Evolutionary conservation across 805 yeast species (phyloP).

Genomic region (Lachancea quebecensis): DNA sequence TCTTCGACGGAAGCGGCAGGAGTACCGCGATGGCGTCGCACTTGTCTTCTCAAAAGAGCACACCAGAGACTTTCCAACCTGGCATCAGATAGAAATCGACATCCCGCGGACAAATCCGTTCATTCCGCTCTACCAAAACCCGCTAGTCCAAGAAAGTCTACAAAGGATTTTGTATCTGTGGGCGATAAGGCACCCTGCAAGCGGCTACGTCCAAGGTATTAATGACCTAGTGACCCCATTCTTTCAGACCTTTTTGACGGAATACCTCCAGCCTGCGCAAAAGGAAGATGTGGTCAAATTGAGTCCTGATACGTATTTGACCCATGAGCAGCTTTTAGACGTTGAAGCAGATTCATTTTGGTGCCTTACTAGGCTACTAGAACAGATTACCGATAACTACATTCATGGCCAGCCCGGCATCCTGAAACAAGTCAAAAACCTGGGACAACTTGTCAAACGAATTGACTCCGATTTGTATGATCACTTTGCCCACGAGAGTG

Average conservation of each 20-base stretch:
- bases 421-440: constrained; percentile 76
- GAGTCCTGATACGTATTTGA: constrained; percentile 53
- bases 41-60: constrained; percentile 49
- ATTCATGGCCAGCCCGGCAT: constrained; percentile 99
- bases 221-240: constrained; percentile 92
- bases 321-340: constrained; percentile 51
- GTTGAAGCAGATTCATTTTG: constrained; percentile 96
- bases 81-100: constrained; percentile 95
- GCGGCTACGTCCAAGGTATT: constrained; percentile 97
- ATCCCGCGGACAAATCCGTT: constrained; percentile 91
- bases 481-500: constrained; percentile 73
- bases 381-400: constrained; percentile 93
- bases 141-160: constrained; percentile 68
- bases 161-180: constrained; percentile 81
- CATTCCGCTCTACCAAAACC: constrained; percentile 60
- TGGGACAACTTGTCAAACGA: constrained; percentile 68
- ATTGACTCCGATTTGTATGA: constrained; percentile 67
- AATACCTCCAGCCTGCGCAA: constrained; percentile 43
- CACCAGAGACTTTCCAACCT: constrained; percentile 66
- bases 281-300: constrained; percentile 46
- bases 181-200: constrained; percentile 96
- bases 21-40: constrained; percentile 67
- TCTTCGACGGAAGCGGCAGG: constrained; percentile 73
- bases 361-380: constrained; percentile 87
- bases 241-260: constrained; percentile 73